Conservation (phyloP, 176 grass and related monocot genomes). For the Lolium rigidum region DNA sequence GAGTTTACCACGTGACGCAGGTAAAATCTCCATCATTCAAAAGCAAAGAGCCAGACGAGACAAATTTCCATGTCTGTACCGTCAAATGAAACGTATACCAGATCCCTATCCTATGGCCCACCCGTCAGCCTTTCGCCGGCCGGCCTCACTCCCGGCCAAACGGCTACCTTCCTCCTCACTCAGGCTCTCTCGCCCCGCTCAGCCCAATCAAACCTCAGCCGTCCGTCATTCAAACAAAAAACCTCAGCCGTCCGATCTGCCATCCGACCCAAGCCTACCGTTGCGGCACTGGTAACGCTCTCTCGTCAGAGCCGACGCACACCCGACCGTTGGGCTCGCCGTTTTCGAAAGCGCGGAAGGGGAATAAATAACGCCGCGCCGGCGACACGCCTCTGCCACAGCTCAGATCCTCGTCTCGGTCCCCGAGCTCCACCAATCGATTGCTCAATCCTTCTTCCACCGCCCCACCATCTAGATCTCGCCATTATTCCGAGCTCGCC, state of each 20-base stretch:
- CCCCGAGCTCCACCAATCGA: constrained; percentile 48
- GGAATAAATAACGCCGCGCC: constrained; percentile 48
- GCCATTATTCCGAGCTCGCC: constrained; percentile 5
- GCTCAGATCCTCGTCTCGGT: constrained; percentile 48
- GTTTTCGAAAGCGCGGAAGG: constrained; percentile 53
- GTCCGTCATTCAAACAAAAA: too few relatives aligned
- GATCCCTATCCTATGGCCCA: background rate
- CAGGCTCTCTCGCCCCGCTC: constrained; percentile 10
- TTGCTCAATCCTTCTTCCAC: constrained; percentile 34
- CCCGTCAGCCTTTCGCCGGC: background rate
- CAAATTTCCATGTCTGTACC: background rate
- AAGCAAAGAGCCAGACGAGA: background rate
- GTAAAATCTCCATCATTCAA: background rate
- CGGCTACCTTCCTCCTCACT: constrained; percentile 13
- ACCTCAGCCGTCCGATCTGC: background rate
- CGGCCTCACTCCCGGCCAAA: background rate
- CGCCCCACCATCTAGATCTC: background rate
- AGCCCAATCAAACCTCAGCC: constrained; percentile 10
- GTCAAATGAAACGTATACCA: background rate
- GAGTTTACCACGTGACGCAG: background rate
- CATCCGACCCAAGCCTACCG: constrained; percentile 25
- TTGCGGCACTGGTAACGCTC: constrained; percentile 2
- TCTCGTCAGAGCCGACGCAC: constrained; percentile 22
- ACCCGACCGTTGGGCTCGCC: constrained; percentile 61
- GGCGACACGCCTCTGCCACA: constrained; percentile 34